Base-by-base conservation (phyloP, 495 filamentous ascomycete genomes). In the Podospora pseudocomata region DNA sequence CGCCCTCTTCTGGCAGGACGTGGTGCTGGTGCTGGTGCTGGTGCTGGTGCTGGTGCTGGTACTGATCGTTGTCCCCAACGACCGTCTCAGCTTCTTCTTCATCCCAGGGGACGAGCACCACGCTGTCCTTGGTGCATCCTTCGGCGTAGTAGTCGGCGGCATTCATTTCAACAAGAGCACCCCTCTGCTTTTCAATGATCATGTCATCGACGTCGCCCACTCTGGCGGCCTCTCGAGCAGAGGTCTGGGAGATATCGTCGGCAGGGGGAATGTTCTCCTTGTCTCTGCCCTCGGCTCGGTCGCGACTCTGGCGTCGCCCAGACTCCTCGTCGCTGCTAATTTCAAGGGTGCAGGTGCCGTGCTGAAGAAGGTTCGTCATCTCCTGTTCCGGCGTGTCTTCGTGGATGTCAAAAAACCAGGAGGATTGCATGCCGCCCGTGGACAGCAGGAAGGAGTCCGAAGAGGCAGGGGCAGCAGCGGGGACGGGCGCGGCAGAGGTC, bases 391-490 rank as follows among this genome's bases (percentile, higher is more conserved):
- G 86, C 0, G 91, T 91, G 78, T 99, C 95, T 75, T 97, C 94
- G 74, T 99, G 89, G 77, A 99, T 98, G 56, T 93, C 89, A 76
- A 98, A 98, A 80, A 90, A 89, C 94, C 94, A 97, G 18, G 86
- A 85, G 26, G 87, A 86, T 27, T 85, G 87, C 58, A 81, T 76
- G 63, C 85, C 83, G 15, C 84, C 66, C 57, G 83, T 78, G 69
- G 26, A 68, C 63, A 19, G 66, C 68, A 73, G 34, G 67, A 74
- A 39, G 63, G 67, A 39, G 65, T 68, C 16, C 65, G 68, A n/a
- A 3, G 64, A 19, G 39, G 13, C 39, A 3, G 39, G 39, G 39
- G 13, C 39, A 49, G 39, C 39, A 49, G 39, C 9, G 39, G 39
- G 2, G 39, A 3, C 15, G 15, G 39, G 13, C 59, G 67, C 59